Percentiles rank a stretch among this genome's conserved stretches.
These are phyloP conservation scores for Leccinellum luteum DNA, from an alignment of 768 basidiomycete species.

Conservation along the genomic window DNA sequence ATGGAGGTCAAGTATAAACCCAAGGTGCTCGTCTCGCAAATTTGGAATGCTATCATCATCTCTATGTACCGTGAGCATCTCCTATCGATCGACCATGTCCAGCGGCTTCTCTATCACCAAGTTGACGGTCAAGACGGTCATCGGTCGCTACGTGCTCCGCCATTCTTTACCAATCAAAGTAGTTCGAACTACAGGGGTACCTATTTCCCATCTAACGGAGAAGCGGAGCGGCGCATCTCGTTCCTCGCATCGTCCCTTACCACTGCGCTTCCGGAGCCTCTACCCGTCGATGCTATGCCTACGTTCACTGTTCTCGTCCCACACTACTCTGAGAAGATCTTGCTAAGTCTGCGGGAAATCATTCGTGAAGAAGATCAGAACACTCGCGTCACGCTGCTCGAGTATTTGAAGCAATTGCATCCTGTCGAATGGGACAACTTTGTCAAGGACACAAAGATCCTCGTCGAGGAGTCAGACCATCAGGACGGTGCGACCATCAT, in stretches of 20 bases:
- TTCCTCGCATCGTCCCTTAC: slow-evolving; percentile 99
- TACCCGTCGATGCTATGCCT: slow-evolving; percentile 98
- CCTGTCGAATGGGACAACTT: slow-evolving; percentile 99
- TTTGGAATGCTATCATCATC: slow-evolving; percentile 99
- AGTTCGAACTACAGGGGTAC: slow-evolving; percentile 65
- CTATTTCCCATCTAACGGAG: slow-evolving; percentile 92
- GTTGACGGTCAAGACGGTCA: slow-evolving; percentile 87
- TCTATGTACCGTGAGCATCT: slow-evolving; percentile 99
- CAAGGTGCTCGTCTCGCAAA: slow-evolving; percentile 97
- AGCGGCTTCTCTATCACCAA: slow-evolving; percentile 96
- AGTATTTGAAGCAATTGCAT: slow-evolving; percentile 98
- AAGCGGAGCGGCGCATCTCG: slow-evolving; percentile 96
- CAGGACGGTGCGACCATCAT: slow-evolving; percentile 47
- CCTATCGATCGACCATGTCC: slow-evolving; percentile 96
- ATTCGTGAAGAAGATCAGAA: slow-evolving; percentile 97
- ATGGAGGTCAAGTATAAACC: slow-evolving; percentile 99
- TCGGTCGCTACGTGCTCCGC: slow-evolving; percentile 90
- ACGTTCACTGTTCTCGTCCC: slow-evolving; percentile 99
- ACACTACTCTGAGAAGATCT: slow-evolving; percentile 98
- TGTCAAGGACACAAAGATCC: slow-evolving; percentile 98
- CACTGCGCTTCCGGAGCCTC: slow-evolving; percentile 90
- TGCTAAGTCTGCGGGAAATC: slow-evolving; percentile 94
- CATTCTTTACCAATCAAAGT: slow-evolving; percentile 95
- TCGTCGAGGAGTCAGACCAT: slow-evolving; percentile 82
- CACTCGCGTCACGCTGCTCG: slow-evolving; percentile 94